These are phyloP conservation scores for Kwoniella shivajii DNA, from an alignment of 1,284 basidiomycete genomes.

Conservation along the genomic window DNA sequence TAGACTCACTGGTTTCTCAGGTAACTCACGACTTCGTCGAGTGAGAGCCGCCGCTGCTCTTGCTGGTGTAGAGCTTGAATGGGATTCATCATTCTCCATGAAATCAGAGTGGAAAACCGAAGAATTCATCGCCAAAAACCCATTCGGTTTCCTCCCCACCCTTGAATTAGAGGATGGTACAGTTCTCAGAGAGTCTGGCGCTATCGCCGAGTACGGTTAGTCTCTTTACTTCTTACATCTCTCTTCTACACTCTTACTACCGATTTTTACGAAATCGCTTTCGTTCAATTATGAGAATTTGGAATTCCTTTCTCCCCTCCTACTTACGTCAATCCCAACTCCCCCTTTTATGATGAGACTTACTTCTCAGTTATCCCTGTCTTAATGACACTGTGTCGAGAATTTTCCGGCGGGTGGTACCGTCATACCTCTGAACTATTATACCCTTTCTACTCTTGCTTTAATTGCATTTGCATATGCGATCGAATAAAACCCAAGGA, in stretches of 20 bases:
- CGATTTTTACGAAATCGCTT: too few species aligned
- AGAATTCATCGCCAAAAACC: slow-evolving; percentile 78
- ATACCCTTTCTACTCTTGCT: slow-evolving; percentile 6
- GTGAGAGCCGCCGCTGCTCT: slow-evolving; percentile 72
- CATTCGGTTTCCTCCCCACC: slow-evolving; percentile 80
- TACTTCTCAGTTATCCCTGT: slow-evolving; percentile 64
- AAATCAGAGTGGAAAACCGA: slow-evolving; percentile 64
- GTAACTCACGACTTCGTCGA: slow-evolving; percentile 58
- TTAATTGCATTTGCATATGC: neutral
- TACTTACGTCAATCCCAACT: too few species aligned
- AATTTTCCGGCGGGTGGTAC: slow-evolving; percentile 59
- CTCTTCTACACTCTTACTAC: neutral
- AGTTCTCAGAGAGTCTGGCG: slow-evolving; percentile 72
- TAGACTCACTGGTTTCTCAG: slow-evolving; percentile 37
- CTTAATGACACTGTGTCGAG: slow-evolving; percentile 66
- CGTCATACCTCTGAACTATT: slow-evolving; percentile 53
- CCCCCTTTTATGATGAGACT: slow-evolving; percentile 51
- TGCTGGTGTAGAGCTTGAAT: slow-evolving; percentile 69
- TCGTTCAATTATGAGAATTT: slow-evolving; percentile 75
- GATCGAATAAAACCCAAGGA: neutral
- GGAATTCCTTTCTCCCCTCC: slow-evolving; percentile 63
- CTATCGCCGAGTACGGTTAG: slow-evolving; percentile 89
- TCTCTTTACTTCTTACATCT: slow-evolving; percentile 34
- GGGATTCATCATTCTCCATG: slow-evolving; percentile 65
- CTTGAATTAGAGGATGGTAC: slow-evolving; percentile 71